Conservation (phyloP, 2,329 filamentous ascomycete genomes). For the Orbilia javanica region DNA sequence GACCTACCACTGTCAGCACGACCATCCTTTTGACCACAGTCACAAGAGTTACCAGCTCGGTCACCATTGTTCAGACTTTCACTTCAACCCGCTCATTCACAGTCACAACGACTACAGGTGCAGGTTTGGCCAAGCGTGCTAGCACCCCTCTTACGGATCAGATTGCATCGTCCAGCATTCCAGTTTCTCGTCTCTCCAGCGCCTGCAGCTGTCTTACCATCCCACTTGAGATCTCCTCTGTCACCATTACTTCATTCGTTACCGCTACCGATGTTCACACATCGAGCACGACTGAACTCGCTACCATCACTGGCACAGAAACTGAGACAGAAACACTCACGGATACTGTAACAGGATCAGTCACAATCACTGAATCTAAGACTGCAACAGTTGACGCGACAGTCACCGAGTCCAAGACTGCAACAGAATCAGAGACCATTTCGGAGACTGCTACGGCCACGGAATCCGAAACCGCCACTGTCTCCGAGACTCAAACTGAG, state of each 20-base stretch:
- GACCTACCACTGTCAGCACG: constrained; percentile 16
- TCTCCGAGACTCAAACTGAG: no score
- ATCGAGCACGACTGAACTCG: no score
- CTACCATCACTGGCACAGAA: no score
- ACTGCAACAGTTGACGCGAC: no score
- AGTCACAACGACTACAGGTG: neutral
- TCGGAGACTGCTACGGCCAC: no score
- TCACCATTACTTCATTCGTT: constrained; percentile 30
- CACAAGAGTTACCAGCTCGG: neutral
- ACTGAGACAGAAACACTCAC: no score
- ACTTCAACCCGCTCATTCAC: constrained; percentile 14
- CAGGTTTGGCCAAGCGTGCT: constrained; percentile 3
- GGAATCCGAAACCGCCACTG: no score
- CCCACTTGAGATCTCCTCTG: constrained; percentile 1
- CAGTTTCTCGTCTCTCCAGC: constrained; percentile 14
- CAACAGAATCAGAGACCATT: no score
- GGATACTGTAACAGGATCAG: no score
- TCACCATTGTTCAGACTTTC: constrained; percentile 16
- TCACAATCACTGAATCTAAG: no score
- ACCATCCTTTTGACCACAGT: constrained; percentile 22
- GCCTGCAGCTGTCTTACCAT: constrained; percentile 38
- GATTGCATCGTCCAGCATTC: constrained; percentile 4
- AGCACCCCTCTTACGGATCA: neutral
- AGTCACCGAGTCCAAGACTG: no score
- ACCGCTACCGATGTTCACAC: no score